Evolutionary conservation across 345 rosid species (phyloP).

Genomic region (Ceriops decandra): DNA sequence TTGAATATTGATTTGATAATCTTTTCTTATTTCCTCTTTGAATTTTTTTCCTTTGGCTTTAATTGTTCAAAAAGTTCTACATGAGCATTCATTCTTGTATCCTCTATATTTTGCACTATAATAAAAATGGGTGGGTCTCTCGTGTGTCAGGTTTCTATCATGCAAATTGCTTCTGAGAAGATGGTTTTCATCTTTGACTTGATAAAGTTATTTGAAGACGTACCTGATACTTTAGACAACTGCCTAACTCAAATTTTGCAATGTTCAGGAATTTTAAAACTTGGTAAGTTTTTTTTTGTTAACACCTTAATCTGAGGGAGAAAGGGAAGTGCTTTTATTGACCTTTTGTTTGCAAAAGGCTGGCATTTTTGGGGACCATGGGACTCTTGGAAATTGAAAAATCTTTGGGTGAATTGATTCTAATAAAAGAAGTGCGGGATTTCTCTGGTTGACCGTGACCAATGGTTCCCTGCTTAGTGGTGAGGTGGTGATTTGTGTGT

Average conservation of each 20-base stretch:
- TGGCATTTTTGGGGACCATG: slow-evolving; percentile 1
- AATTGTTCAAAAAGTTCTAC: background rate
- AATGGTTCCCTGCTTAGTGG: no score
- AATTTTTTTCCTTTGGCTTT: background rate
- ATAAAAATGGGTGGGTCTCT: slow-evolving; percentile 3
- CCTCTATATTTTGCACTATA: background rate
- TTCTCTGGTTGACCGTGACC: no score
- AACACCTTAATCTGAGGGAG: slow-evolving; percentile 6
- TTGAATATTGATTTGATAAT: background rate
- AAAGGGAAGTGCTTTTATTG: background rate
- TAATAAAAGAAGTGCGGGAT: background rate
- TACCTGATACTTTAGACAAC: slow-evolving; percentile 54
- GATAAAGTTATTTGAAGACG: slow-evolving; percentile 68
- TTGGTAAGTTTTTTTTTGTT: slow-evolving; percentile 43
- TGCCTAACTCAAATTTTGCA: slow-evolving; percentile 75
- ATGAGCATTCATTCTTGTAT: background rate
- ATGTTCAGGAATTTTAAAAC: slow-evolving; percentile 68
- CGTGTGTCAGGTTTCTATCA: slow-evolving; percentile 78
- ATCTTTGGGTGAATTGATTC: background rate
- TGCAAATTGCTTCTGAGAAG: slow-evolving; percentile 81
- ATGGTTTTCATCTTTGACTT: slow-evolving; percentile 79
- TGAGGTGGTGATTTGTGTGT: no score
- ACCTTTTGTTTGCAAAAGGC: no score
- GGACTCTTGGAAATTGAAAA: background rate
- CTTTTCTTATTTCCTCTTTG: background rate